Percentiles rank a stretch among this genome's conserved stretches.
phyloP scores from a whole-genome alignment of 805 yeast genomes.

The Lipomyces sp. region DNA sequence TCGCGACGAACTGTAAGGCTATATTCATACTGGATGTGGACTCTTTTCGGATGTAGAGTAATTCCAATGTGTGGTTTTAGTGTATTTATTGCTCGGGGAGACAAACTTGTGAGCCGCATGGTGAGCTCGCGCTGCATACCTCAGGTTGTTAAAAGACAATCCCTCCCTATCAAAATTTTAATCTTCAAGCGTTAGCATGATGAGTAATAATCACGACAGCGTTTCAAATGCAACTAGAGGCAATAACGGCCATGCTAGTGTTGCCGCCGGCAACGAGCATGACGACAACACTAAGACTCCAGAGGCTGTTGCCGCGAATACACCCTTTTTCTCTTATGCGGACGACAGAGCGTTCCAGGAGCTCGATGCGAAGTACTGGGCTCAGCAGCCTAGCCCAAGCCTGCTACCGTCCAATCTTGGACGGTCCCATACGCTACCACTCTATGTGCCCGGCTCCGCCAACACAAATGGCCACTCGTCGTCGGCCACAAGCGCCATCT shows the following conservation, averaged over 20 bases:
- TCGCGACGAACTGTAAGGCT: neutral
- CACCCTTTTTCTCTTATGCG: constrained; percentile 33
- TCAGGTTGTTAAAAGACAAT: no score
- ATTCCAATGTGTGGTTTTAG: no score
- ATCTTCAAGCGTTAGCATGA: neutral
- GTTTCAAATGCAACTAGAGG: neutral
- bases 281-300: neutral
- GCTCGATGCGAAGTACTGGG: constrained; percentile 36
- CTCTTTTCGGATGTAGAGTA: neutral
- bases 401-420: constrained; percentile 5
- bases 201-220: neutral
- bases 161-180: neutral
- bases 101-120: no score
- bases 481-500: neutral
- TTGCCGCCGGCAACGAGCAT: neutral
- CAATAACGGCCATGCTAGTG: neutral
- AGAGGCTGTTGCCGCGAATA: constrained; percentile 1
- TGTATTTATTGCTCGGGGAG: no score
- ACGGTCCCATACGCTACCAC: constrained; percentile 19
- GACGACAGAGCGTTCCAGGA: constrained; percentile 33
- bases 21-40: neutral
- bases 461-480: neutral
- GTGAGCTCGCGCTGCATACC: no score
- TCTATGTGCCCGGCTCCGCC: neutral
- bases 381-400: constrained; percentile 25